Evolutionary conservation across 768 basidiomycete genomes (phyloP).

Genomic region (Suillus americanus): DNA sequence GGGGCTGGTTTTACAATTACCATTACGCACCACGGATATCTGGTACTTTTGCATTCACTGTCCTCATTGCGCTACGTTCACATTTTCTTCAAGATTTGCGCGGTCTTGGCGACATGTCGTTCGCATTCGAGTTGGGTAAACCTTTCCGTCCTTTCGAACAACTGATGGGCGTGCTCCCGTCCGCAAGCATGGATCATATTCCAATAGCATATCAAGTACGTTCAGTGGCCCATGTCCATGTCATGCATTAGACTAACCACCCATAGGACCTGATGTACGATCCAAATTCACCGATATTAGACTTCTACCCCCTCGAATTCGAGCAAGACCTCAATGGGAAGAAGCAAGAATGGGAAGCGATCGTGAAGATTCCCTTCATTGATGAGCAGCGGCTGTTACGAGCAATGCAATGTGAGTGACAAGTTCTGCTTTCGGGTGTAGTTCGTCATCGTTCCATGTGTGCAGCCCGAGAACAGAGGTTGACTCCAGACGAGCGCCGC

Average conservation of each 20-base stretch:
- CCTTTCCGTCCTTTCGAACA: constrained; percentile 96
- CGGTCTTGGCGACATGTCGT: constrained; percentile 74
- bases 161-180: constrained; percentile 95
- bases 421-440: background rate
- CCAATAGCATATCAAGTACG: constrained; percentile 80
- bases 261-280: constrained; percentile 86
- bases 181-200: constrained; percentile 85
- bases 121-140: constrained; percentile 80
- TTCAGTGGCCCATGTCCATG: background rate
- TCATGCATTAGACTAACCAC: background rate
- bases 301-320: constrained; percentile 93
- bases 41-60: constrained; percentile 47
- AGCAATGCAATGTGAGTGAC: constrained; percentile 75
- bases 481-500: constrained; percentile 70
- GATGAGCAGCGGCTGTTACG: constrained; percentile 72
- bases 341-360: constrained; percentile 98
- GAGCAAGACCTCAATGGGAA: constrained; percentile 96
- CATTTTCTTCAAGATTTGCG: constrained; percentile 45
- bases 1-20: constrained; percentile 99
- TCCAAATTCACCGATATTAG: constrained; percentile 80
- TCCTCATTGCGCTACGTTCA: constrained; percentile 1
- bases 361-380: constrained; percentile 99
- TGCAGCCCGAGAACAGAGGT: constrained; percentile 72
- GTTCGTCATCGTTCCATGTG: background rate
- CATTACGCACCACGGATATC: constrained; percentile 97